Percentiles rank a stretch among this genome's conserved stretches.
These are phyloP conservation scores for Hydrangea macrophylla DNA, from an alignment of 148 eudicot genomes.

Conservation along the genomic window DNA sequence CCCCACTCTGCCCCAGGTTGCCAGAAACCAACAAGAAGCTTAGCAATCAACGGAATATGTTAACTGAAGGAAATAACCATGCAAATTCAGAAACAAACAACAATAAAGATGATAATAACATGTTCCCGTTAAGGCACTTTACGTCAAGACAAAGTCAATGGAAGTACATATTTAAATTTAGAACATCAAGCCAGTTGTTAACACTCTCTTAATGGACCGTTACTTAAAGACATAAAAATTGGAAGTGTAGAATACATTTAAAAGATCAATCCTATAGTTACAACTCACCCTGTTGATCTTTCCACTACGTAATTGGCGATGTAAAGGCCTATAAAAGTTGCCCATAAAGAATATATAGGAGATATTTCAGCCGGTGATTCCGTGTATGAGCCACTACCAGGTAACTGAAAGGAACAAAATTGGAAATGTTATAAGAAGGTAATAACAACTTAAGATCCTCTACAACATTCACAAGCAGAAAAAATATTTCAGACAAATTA, in stretches of 20 bases:
- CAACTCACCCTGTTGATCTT: constrained; percentile 91
- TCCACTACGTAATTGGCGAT: constrained; percentile 95
- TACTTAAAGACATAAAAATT: background rate
- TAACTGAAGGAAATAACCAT: no score
- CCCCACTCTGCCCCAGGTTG: background rate
- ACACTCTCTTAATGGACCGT: no score
- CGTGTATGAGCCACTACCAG: constrained; percentile 78
- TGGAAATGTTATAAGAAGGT: background rate
- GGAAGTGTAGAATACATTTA: background rate
- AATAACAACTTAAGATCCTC: constrained; percentile 13
- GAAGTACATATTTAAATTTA: no score
- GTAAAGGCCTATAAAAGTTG: constrained; percentile 95
- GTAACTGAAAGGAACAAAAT: constrained; percentile 49
- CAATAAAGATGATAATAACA: background rate
- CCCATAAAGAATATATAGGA: constrained; percentile 99
- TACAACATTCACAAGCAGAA: background rate
- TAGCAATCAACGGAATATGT: no score
- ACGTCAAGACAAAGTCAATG: no score
- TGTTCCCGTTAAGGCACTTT: no score
- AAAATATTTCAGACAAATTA: constrained; percentile 8
- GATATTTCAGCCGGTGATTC: constrained; percentile 92
- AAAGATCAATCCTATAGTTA: background rate
- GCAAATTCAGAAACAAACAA: no score
- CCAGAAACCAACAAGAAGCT: background rate
- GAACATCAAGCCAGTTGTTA: no score